Evolutionary conservation across 148 eudicot species (phyloP).

Genomic region (Gaultheria prostrata): DNA sequence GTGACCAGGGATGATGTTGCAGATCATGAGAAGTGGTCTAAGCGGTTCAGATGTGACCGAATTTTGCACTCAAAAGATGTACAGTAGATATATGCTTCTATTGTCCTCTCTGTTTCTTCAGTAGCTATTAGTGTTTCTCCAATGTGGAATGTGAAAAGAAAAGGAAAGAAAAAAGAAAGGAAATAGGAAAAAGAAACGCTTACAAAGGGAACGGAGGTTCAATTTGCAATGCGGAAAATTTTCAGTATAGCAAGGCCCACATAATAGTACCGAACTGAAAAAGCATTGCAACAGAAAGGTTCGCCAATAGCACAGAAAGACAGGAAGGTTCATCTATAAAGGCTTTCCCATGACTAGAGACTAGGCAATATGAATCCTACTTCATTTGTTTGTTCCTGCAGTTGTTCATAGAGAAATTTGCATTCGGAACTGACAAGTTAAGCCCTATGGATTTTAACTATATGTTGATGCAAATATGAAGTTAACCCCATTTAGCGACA

Average conservation of each 20-base stretch:
- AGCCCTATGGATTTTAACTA: neutral
- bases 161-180: neutral
- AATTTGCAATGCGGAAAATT: neutral
- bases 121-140: neutral
- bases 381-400: neutral
- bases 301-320: neutral
- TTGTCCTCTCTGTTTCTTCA: neutral
- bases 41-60: slow-evolving; percentile 38
- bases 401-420: neutral
- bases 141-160: neutral
- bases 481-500: neutral
- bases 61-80: slow-evolving; percentile 44
- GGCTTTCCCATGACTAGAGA: neutral
- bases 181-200: neutral
- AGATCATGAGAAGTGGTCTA: slow-evolving; percentile 54
- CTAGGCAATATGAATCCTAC: neutral
- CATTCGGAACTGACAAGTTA: neutral
- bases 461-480: neutral
- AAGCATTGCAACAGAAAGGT: neutral
- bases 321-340: neutral
- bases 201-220: neutral
- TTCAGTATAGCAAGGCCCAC: neutral
- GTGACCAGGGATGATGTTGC: slow-evolving; percentile 57
- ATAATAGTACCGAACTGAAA: neutral
- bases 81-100: neutral